These are phyloP conservation scores for Claviceps fusiformis DNA, from an alignment of 2,329 filamentous ascomycete species.

Conservation along the genomic window DNA sequence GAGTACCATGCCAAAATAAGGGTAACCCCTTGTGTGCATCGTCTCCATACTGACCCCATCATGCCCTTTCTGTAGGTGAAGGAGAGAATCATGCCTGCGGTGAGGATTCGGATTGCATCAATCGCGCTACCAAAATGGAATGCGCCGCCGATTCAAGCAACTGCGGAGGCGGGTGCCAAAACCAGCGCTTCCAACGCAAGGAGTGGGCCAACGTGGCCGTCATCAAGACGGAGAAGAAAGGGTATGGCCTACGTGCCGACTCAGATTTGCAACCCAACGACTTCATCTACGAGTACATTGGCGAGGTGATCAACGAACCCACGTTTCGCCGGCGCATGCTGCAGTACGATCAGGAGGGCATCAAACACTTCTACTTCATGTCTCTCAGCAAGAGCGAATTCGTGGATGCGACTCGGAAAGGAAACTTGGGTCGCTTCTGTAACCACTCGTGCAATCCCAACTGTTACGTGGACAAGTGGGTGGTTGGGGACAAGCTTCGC, in stretches of 20 bases:
- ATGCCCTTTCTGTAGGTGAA: constrained; percentile 28
- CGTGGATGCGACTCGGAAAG: constrained; percentile 92
- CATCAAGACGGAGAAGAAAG: constrained; percentile 97
- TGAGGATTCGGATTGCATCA: constrained; percentile 96
- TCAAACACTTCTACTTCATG: constrained; percentile 99
- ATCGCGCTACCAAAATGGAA: constrained; percentile 95
- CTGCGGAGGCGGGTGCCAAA: constrained; percentile 79
- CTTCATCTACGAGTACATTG: constrained; percentile 97
- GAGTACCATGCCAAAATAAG: too few species aligned
- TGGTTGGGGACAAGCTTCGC: constrained; percentile 88
- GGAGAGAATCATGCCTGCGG: constrained; percentile 74
- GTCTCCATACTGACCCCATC: not conserved
- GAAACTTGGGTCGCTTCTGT: constrained; percentile 92
- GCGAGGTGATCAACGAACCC: constrained; percentile 90
- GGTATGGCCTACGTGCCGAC: constrained; percentile 80
- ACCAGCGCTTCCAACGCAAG: constrained; percentile 84
- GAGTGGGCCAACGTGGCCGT: constrained; percentile 86
- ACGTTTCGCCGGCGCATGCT: constrained; percentile 82
- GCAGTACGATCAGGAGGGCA: constrained; percentile 88
- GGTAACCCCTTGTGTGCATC: not conserved
- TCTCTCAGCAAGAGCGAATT: constrained; percentile 93
- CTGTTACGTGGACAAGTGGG: constrained; percentile 99
- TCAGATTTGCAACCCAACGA: constrained; percentile 64
- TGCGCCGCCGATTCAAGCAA: constrained; percentile 67
- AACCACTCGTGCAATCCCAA: constrained; percentile 99